Percentiles rank a stretch among this genome's conserved stretches.
These are phyloP conservation scores for Suhomyces sp. DNA, from an alignment of 805 yeast genomes.

Conservation along the genomic window DNA sequence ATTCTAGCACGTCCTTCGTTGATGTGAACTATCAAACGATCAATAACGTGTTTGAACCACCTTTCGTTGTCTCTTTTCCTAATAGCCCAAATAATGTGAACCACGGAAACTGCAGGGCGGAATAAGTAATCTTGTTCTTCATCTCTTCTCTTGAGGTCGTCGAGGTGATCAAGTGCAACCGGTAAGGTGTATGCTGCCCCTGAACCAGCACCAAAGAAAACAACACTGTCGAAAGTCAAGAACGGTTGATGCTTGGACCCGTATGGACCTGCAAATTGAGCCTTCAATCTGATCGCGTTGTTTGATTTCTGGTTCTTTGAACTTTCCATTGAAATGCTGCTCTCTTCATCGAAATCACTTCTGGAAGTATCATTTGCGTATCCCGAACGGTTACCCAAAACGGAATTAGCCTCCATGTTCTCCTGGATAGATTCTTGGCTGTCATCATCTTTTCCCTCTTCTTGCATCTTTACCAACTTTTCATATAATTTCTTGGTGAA, in stretches of 20 bases:
- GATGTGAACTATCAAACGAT: conserved; percentile 26
- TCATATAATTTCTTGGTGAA: conserved; percentile 39
- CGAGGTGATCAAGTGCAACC: conserved; percentile 40
- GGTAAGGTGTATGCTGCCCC: conserved; percentile 50
- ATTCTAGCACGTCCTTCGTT: conserved; percentile 22
- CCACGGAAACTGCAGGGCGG: conserved; percentile 27
- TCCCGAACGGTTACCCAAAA: no score
- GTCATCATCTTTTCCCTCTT: conserved; percentile 1
- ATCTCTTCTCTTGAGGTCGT: conserved; percentile 26
- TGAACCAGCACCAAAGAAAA: conserved; percentile 44
- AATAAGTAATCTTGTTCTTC: conserved; percentile 28
- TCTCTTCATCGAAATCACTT: neutral
- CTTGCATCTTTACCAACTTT: conserved; percentile 21
- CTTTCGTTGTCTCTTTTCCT: conserved; percentile 21
- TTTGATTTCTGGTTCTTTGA: neutral
- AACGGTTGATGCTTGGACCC: conserved; percentile 45
- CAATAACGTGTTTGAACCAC: conserved; percentile 40
- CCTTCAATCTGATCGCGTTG: conserved; percentile 26
- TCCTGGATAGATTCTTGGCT: neutral
- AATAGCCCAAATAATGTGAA: conserved; percentile 37
- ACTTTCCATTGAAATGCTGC: neutral
- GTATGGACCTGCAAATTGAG: conserved; percentile 45
- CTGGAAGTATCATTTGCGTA: neutral
- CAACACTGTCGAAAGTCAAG: conserved; percentile 38
- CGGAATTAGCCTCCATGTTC: neutral